Evolutionary conservation across 2,329 filamentous ascomycete genomes (phyloP), one percentile per base, ranked within the genome.

Genomic region (Mycocentrospora acerina): DNA sequence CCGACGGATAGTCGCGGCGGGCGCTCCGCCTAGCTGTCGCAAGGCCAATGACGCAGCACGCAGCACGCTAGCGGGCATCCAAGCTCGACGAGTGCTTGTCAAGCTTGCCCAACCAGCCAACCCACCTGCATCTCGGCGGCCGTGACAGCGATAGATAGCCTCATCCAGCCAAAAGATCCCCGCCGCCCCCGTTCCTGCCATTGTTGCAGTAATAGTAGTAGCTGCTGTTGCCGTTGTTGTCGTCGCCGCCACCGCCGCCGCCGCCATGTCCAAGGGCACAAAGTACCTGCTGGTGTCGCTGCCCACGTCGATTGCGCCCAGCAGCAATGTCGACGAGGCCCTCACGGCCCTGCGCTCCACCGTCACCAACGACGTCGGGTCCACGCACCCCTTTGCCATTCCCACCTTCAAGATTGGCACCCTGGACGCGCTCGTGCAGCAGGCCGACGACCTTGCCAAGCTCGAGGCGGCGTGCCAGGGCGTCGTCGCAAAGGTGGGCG

Each of bases 341-440:
- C 76, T 96, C 53, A 79, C 82, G 32, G 80, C 88, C 30, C 72
- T 98, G 46, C 81, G 83, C 54, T 73, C 83, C 39, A 88, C 84
- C 28, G 77, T 95, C 38, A 76, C 81, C 33, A 72, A 80, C 40
- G 88, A 95, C 57, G 83, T 87, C 67, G 89, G 86, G 64, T 81
- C 79, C 35, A 85, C 89, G 30, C 74, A 82, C 35, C 82, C 83
- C 2, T 96, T 97, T 64, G 74, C 80, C 40, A 86, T 97, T 48
- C 93, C 93, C 14, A 85, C 90, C 51, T 96, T 98, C 79, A 98
- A 97, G 76, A 95, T 98, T 67, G 93, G 93, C 42, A 96, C 93
- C 0, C 79, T 98, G 25, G 93, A 98, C 72, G 89, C 87, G 26
- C 78, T 98, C 41, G 90, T 98, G 29, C 88, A 95, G 71, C 91